Evolutionary conservation across 139 green algal species (phyloP).

Genomic region (Auxenochlorella pyrenoidosa): DNA sequence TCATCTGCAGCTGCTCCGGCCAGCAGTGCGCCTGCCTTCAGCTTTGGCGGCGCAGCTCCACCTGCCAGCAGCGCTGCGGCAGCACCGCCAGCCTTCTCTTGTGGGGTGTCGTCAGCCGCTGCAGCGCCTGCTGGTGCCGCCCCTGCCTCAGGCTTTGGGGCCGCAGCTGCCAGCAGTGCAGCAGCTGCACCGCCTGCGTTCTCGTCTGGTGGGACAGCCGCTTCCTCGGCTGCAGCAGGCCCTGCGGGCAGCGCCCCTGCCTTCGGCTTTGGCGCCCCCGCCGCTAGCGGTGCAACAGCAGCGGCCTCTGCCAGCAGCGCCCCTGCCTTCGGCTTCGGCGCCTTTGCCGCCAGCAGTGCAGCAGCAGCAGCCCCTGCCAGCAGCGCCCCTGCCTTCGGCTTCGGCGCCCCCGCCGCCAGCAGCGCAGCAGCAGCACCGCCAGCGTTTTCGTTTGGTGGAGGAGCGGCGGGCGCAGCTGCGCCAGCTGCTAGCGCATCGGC

Average conservation of each 20-base stretch:
- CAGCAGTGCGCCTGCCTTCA: conserved; percentile 1
- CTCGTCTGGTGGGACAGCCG: background rate
- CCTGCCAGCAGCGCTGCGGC: background rate
- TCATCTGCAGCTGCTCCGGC: background rate
- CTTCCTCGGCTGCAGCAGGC: background rate
- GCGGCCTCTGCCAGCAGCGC: background rate
- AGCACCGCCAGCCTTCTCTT: background rate
- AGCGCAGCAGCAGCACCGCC: background rate
- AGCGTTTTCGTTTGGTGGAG: background rate
- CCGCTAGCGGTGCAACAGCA: background rate
- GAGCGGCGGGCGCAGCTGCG: background rate
- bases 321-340: background rate
- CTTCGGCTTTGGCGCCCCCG: background rate
- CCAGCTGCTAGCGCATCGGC: background rate
- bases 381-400: background rate
- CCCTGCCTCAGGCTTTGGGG: background rate
- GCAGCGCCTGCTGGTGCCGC: background rate
- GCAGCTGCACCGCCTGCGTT: background rate
- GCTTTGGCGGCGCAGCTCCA: background rate
- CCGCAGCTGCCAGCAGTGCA: background rate
- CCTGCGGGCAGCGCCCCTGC: background rate
- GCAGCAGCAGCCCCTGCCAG: background rate
- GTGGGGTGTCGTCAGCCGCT: background rate
- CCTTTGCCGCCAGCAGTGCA: background rate
- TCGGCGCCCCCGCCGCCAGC: background rate